Evolutionary conservation across 2,329 filamentous ascomycete genomes (phyloP).

Genomic region (Paraphaeosphaeria sporulosa): DNA sequence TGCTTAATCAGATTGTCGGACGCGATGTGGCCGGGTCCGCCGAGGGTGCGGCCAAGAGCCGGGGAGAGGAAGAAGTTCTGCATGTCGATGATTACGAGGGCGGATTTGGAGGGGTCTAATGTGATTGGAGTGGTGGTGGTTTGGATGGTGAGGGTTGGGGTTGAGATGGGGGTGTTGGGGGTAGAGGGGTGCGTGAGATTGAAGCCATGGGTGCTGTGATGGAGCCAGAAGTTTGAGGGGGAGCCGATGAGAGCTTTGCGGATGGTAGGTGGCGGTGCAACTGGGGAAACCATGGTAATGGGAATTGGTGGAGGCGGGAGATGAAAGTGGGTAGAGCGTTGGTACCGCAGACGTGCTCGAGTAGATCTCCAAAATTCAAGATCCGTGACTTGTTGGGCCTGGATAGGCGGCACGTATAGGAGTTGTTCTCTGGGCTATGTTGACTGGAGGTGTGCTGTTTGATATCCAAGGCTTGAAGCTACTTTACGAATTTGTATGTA

Average conservation of each 20-base stretch:
- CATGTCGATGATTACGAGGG: slow-evolving; percentile 54
- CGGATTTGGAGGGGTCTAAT: slow-evolving; percentile 47
- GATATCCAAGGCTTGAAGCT: neutral
- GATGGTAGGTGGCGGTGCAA: neutral
- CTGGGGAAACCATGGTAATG: neutral
- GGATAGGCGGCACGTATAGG: neutral
- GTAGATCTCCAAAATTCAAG: neutral
- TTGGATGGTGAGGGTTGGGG: slow-evolving; percentile 26
- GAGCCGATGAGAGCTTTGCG: slow-evolving; percentile 53
- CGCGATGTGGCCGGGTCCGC: slow-evolving; percentile 32
- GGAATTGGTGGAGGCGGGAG: too few species aligned
- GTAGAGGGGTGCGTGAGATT: slow-evolving; percentile 54
- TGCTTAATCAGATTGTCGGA: slow-evolving; percentile 41
- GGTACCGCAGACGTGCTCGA: neutral
- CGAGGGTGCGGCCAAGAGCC: slow-evolving; percentile 28
- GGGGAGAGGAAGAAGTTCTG: slow-evolving; percentile 53
- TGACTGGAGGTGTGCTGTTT: neutral
- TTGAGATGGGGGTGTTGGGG: slow-evolving; percentile 31
- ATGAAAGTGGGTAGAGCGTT: neutral
- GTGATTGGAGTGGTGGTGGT: slow-evolving; percentile 39
- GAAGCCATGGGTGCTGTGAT: slow-evolving; percentile 53
- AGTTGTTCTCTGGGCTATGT: neutral
- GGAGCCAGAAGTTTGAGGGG: slow-evolving; percentile 54
- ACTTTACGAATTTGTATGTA: neutral
- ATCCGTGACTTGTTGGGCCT: neutral